Evolutionary conservation across 345 rosid genomes (phyloP), one percentile per base, ranked within the genome.

Genomic region (Brassica juncea): DNA sequence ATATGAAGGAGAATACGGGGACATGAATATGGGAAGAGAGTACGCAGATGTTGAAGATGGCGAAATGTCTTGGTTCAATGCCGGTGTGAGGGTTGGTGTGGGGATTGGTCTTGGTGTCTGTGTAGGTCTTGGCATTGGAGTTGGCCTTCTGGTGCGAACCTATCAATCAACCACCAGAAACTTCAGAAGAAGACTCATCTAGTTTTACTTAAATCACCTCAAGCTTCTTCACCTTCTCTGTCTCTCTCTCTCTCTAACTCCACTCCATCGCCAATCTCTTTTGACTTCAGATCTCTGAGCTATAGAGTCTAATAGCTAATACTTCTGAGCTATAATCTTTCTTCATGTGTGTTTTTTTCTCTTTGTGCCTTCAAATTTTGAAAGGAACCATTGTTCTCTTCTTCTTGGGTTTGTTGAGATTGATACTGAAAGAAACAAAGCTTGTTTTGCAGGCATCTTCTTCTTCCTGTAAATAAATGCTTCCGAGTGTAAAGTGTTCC

Each of bases 41-140:
- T 88, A 83, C 70, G 75, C 88, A 70, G 97, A 90, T 8, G 82
- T 84, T 8, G 98, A 90, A 85, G 95, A 92, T 57, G 97, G 99
- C 3, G 97, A 92, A 77, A 89, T 94, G 63, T 88, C 97, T 0
- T 95, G 97, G 99, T 93, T 95, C 76, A 95, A 91, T 67, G 96
- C 99, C 0, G 99, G 99, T 39, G 98, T 94, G 30, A 85, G 98
- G 60, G 99, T 92, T 75, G 98, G 99, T 19, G 98, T 94, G 9
- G 99, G 99, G 31, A 91, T 95, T 35, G 98, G 99, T 42, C 99
- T 94, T 12, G 97, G 99, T 47, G 86, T 93, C 76, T 95, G 96
- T 70, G 85, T 95, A 42, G 98, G 98, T 66, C 28, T 93, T 2
- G 98, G 99, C 14, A 80, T 95, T 76, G 99, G 99, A 44, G 96